A percentile compares a stretch with the other conserved stretches of the same genome.
Evolutionary conservation across 495 filamentous ascomycete genomes (phyloP).

Genomic region (Lentithecium fluviatile): DNA sequence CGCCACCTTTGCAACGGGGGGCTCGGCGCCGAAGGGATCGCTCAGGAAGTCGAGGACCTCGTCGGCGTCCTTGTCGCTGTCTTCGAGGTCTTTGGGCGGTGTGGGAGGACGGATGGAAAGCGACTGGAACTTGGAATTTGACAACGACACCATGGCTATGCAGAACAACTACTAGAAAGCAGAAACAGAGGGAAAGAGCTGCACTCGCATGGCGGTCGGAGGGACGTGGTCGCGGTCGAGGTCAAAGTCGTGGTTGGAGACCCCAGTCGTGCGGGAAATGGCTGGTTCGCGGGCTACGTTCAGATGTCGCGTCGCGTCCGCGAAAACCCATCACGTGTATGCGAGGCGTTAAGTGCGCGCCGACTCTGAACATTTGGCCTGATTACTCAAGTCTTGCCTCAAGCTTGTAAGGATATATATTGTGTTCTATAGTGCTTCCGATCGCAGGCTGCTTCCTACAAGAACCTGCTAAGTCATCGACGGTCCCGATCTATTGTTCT

Average conservation of each 20-base stretch:
- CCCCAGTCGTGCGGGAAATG: conserved; percentile 6
- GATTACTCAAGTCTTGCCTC: too few relatives aligned
- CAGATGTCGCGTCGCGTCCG: not conserved
- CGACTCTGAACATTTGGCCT: not conserved
- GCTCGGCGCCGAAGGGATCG: conserved; percentile 37
- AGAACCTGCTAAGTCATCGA: too few relatives aligned
- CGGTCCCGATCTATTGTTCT: too few relatives aligned
- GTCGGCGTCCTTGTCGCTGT: conserved; percentile 37
- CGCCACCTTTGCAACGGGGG: conserved; percentile 1
- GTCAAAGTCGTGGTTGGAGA: not conserved
- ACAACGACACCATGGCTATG: conserved; percentile 43
- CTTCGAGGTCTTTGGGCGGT: conserved; percentile 58
- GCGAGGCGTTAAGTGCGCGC: not conserved
- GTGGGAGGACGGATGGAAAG: conserved; percentile 58
- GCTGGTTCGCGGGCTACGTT: conserved; percentile 6
- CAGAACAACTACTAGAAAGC: conserved; percentile 23
- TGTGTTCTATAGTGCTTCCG: too few relatives aligned
- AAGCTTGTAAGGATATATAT: too few relatives aligned
- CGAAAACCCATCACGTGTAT: not conserved
- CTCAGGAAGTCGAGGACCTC: conserved; percentile 40
- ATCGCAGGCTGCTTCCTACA: too few relatives aligned
- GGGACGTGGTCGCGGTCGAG: not conserved
- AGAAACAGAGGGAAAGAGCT: conserved; percentile 8
- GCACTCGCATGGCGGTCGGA: conserved; percentile 9
- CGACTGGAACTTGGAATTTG: conserved; percentile 36